Percentiles rank a stretch among this genome's conserved stretches.
Conservation (phyloP, 2,329 filamentous ascomycete species). For the Trichophyton rubrum region DNA sequence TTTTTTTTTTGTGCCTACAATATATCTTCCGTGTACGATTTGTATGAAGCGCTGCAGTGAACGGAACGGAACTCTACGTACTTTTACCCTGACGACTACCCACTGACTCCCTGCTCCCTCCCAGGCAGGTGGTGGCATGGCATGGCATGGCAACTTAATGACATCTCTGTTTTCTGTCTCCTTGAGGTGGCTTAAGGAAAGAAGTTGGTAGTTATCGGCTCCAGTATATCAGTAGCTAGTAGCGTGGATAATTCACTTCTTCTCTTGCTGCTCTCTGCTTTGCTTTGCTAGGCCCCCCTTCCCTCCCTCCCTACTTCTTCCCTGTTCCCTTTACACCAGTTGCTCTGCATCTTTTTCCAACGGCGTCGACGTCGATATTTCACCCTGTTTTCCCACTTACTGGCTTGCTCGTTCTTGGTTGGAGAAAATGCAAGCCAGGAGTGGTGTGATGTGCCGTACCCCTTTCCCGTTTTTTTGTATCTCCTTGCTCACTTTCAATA, state of each 20-base stretch:
- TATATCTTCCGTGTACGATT: conserved; percentile 3
- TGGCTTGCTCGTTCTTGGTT: neutral
- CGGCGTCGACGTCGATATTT: neutral
- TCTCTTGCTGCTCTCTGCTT: neutral
- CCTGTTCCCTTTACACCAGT: neutral
- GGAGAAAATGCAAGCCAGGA: neutral
- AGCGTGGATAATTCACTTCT: conserved; percentile 4
- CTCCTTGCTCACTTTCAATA: neutral
- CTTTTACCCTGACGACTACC: neutral
- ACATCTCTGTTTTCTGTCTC: neutral
- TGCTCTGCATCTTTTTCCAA: neutral
- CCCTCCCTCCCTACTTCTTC: conserved; percentile 13
- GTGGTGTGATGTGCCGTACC: neutral
- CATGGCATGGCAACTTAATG: neutral
- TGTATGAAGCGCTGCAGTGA: conserved; percentile 3
- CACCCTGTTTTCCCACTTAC: neutral
- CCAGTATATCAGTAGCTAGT: conserved; percentile 2
- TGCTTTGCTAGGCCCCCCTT: neutral
- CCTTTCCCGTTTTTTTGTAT: neutral
- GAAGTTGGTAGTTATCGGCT: neutral
- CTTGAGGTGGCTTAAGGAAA: neutral
- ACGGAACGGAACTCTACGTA: too few relatives aligned
- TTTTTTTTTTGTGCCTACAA: neutral
- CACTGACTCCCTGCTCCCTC: neutral
- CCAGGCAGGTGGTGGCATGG: too few relatives aligned